Conservation (phyloP, 164 flowering plant species). For the Magnolia changhungtana region DNA sequence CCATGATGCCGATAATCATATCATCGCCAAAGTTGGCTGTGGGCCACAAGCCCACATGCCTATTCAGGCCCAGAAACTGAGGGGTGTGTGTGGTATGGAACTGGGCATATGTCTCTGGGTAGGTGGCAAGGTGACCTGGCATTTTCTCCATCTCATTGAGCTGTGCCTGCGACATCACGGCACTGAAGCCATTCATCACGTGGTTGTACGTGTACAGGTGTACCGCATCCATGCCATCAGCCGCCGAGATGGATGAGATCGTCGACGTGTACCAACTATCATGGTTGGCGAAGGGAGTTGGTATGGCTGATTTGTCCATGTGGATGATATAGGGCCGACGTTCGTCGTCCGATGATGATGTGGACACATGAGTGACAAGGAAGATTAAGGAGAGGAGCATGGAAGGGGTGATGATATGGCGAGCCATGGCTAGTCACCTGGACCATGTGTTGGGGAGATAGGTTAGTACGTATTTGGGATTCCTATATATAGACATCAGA, state of each 20-base stretch:
- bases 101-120: slow-evolving; percentile 6
- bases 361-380: slow-evolving; percentile 1
- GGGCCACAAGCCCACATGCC: slow-evolving; percentile 10
- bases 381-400: slow-evolving; percentile 8
- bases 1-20: slow-evolving; percentile 11
- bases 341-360: neutral
- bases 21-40: slow-evolving; percentile 6
- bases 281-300: neutral
- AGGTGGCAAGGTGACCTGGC: slow-evolving; percentile 45
- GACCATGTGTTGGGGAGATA: neutral
- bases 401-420: neutral
- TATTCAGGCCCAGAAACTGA: slow-evolving; percentile 13
- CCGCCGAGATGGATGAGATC: neutral
- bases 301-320: slow-evolving; percentile 5
- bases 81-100: slow-evolving; percentile 19
- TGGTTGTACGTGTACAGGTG: slow-evolving; percentile 20
- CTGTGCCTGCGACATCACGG: slow-evolving; percentile 39
- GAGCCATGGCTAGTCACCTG: slow-evolving; percentile 8
- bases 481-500: no score
- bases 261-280: neutral
- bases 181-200: slow-evolving; percentile 23
- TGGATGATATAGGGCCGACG: neutral
- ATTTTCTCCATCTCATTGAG: slow-evolving; percentile 30
- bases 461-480: no score
- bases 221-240: neutral